Conservation (phyloP, 345 rosid species). For the Linum trigynum region DNA sequence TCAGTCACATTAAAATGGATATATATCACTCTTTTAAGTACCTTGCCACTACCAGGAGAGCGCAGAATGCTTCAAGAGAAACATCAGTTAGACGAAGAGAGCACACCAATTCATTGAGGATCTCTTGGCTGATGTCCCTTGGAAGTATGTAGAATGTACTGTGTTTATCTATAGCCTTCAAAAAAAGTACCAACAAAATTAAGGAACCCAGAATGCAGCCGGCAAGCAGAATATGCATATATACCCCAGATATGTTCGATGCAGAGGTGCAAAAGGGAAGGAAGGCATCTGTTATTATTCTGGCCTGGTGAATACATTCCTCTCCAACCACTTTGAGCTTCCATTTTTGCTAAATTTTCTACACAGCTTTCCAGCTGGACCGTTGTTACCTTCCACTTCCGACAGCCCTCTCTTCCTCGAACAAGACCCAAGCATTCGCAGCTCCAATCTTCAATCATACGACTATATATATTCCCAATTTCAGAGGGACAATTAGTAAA, state of each 20-base stretch:
- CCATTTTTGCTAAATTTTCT: conserved; percentile 53
- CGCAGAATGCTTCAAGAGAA: conserved; percentile 70
- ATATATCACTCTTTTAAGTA: no score
- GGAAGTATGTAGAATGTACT: conserved; percentile 55
- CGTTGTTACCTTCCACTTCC: conserved; percentile 42
- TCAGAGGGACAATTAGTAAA: no score
- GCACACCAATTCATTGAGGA: conserved; percentile 59
- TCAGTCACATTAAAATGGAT: conserved; percentile 38
- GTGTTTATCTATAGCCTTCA: conserved; percentile 56
- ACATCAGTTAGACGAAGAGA: conserved; percentile 36
- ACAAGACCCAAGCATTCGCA: conserved; percentile 79
- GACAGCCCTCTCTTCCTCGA: conserved; percentile 76
- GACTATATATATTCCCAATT: no score
- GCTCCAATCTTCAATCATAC: neutral
- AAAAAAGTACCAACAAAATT: neutral
- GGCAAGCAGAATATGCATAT: neutral
- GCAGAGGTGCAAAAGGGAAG: conserved; percentile 72
- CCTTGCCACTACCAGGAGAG: conserved; percentile 50
- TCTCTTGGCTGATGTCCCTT: conserved; percentile 78
- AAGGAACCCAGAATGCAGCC: neutral
- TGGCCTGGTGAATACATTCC: conserved; percentile 23
- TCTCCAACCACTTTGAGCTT: conserved; percentile 79
- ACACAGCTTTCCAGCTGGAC: conserved; percentile 29
- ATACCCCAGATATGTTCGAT: conserved; percentile 48
- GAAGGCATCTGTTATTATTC: conserved; percentile 30